phyloP scores from a whole-genome alignment of 192 early-diverging fungal genomes.

The Lobosporangium transversale region DNA sequence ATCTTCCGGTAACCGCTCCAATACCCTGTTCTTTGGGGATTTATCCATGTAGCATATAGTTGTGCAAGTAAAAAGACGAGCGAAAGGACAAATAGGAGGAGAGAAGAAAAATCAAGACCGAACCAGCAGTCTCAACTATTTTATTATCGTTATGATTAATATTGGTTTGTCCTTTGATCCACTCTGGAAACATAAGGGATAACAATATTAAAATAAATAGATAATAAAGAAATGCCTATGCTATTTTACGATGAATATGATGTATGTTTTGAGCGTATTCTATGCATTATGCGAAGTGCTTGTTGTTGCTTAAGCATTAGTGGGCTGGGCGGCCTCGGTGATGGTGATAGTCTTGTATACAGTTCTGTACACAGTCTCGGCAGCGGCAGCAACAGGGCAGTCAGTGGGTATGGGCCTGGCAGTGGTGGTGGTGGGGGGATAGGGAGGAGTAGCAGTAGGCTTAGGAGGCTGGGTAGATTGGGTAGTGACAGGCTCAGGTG shows the following conservation, averaged over 20 bases:
- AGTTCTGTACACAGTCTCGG: no score
- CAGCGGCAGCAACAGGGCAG: neutral
- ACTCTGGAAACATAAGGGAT: neutral
- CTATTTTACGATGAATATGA: neutral
- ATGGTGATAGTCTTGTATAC: no score
- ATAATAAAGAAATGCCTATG: neutral
- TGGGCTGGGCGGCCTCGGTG: neutral
- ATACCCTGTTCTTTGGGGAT: neutral
- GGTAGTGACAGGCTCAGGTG: neutral
- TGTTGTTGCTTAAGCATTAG: neutral
- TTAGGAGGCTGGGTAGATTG: neutral
- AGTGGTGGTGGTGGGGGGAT: neutral
- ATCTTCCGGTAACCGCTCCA: no score
- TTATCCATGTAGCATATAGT: neutral
- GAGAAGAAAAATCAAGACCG: neutral
- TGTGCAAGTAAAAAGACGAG: neutral
- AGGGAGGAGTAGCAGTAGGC: neutral
- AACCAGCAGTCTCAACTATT: constrained; percentile 5
- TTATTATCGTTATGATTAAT: no score
- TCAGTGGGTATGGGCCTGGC: neutral
- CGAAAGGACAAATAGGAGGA: neutral
- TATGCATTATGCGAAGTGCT: neutral
- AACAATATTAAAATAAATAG: neutral
- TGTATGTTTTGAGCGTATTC: neutral
- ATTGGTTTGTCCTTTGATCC: neutral